Percentiles rank a stretch among this genome's conserved stretches.
These are phyloP conservation scores for Saturnispora serradocipensis DNA, from an alignment of 805 yeast genomes.

Conservation along the genomic window DNA sequence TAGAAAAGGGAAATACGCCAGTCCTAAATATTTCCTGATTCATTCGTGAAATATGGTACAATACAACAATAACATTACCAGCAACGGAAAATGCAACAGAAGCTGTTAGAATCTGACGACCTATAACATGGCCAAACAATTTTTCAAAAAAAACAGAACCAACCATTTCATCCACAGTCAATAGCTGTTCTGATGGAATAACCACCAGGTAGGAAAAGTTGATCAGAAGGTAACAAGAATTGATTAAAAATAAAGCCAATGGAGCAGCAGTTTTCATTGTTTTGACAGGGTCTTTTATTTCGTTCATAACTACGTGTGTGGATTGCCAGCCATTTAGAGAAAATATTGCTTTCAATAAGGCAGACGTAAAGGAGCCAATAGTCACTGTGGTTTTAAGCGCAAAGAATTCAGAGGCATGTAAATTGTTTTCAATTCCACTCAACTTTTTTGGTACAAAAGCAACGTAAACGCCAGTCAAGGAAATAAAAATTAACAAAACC, in stretches of 20 bases:
- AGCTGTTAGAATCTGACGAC: slow-evolving; percentile 38
- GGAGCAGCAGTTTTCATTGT: slow-evolving; percentile 50
- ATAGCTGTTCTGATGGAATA: slow-evolving; percentile 39
- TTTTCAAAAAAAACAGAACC: slow-evolving; percentile 45
- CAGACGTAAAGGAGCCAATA: slow-evolving; percentile 37
- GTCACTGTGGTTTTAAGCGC: slow-evolving; percentile 26
- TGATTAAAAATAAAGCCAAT: slow-evolving; percentile 33
- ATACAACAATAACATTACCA: slow-evolving; percentile 46
- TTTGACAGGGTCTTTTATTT: slow-evolving; percentile 41
- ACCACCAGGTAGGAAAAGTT: slow-evolving; percentile 44
- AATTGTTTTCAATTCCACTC: slow-evolving; percentile 37
- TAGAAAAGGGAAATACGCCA: slow-evolving; percentile 44
- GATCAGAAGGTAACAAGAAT: slow-evolving; percentile 37
- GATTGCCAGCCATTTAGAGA: slow-evolving; percentile 49
- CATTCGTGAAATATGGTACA: slow-evolving; percentile 43
- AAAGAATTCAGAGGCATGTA: slow-evolving; percentile 26
- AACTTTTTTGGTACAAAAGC: slow-evolving; percentile 37
- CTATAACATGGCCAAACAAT: slow-evolving; percentile 40
- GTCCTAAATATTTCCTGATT: slow-evolving; percentile 51
- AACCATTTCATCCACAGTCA: slow-evolving; percentile 37
- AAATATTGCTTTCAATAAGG: slow-evolving; percentile 43
- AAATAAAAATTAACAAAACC: slow-evolving; percentile 42
- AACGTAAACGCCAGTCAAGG: slow-evolving; percentile 50
- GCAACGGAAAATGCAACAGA: slow-evolving; percentile 46
- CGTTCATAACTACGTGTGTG: slow-evolving; percentile 46